Percentiles rank a stretch among this genome's conserved stretches.
Evolutionary conservation across 805 yeast genomes (phyloP).

Genomic region (Candida sphagnicola): DNA sequence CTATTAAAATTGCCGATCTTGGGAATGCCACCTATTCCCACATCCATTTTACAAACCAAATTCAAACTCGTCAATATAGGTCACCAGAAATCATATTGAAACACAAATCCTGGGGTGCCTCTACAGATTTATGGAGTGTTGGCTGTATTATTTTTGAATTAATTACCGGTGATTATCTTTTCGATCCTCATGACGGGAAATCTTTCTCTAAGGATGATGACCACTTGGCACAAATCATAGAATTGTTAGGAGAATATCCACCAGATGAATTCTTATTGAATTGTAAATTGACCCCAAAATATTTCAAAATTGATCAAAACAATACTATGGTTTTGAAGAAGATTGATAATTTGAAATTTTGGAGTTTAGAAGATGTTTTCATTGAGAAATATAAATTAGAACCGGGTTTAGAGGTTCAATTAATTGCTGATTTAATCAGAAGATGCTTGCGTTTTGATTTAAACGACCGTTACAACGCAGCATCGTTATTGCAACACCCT

Average conservation of each 20-base stretch:
- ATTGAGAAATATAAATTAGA: slow-evolving; percentile 47
- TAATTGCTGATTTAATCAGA: slow-evolving; percentile 44
- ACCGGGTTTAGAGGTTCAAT: slow-evolving; percentile 24
- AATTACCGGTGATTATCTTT: slow-evolving; percentile 57
- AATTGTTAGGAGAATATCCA: slow-evolving; percentile 44
- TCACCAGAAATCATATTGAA: slow-evolving; percentile 65
- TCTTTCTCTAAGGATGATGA: slow-evolving; percentile 53
- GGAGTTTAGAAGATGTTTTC: slow-evolving; percentile 49
- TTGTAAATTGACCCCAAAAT: slow-evolving; percentile 37
- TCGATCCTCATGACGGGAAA: slow-evolving; percentile 55
- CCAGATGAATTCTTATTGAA: slow-evolving; percentile 34
- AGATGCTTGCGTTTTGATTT: slow-evolving; percentile 51
- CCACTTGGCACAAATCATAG: slow-evolving; percentile 60
- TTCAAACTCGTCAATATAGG: slow-evolving; percentile 89
- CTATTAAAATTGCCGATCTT: slow-evolving; percentile 82
- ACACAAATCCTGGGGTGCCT: slow-evolving; percentile 54
- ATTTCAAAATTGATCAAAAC: slow-evolving; percentile 30
- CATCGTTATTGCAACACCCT: slow-evolving; percentile 49
- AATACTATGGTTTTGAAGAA: slow-evolving; percentile 34
- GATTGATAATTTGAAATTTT: slow-evolving; percentile 46
- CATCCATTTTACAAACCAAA: slow-evolving; percentile 81
- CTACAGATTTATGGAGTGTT: slow-evolving; percentile 58
- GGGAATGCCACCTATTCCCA: slow-evolving; percentile 87
- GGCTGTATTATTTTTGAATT: slow-evolving; percentile 59
- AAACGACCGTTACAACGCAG: slow-evolving; percentile 49